Evolutionary conservation across 148 eudicot species (phyloP), one percentile per base, ranked within the genome.

Genomic region (Amaranthus hypochondriacus): DNA sequence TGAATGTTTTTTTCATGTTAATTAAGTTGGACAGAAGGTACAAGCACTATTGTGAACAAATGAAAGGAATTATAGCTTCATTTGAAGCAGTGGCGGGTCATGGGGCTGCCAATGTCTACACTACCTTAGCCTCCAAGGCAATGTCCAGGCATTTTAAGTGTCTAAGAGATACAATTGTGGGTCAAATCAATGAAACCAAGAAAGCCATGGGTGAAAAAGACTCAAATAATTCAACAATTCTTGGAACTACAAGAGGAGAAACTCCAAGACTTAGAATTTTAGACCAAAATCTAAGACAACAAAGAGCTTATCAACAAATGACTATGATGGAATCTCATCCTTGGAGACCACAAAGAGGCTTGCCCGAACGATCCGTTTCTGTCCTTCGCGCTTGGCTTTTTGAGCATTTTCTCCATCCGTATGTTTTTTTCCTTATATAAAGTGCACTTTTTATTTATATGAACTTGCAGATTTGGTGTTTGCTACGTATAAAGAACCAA

Each of bases 361-460:
- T 95, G 62, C 99, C 99, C 1, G 99, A 95, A 74, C 82, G 96
- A 65, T 86, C 97, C 0, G 99, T 95, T 14, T 90, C 99, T 4
- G 82, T 92, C 66, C 94, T 95, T 64, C 92, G 99, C 3, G 99
- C 99, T 68, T 95, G 99, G 99, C 96, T 95, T 66, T 95, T 95
- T 44, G 99, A 95, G 81, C 97, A 95, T 80, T 95, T 92, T 74
- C 90, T 95, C 49, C 94, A 95, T 83, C 99, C 99, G 99, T 95
- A 90, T 6, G 64, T 73, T 60, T 54, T 4, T 61, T 60, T 69
- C 70, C 5, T 67, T 28, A 28, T 28, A 28, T 28, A 28, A 28
- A 28, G 1, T 28, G 39, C 39, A 28, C 39, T 28, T 28, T 28
- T 28, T 28, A 28, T 28, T 28, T 28, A 28, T 28, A 28, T 28